Conservation (phyloP, 1,284 basidiomycete genomes). For the Stygiomarasmius scandens region DNA sequence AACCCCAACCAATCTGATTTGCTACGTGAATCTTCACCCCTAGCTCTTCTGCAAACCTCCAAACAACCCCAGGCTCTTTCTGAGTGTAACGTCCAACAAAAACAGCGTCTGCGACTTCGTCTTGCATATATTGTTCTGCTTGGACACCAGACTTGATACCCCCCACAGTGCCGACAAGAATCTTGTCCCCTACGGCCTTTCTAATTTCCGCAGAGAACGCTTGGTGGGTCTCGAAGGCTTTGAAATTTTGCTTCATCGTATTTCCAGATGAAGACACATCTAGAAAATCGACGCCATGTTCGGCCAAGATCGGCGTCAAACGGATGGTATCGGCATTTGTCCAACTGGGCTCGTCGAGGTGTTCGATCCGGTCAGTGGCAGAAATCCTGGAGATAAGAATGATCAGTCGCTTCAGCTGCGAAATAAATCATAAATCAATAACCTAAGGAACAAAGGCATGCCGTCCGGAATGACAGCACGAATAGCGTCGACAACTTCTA, state of each 20-base stretch:
- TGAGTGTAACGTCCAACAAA: conserved; percentile 56
- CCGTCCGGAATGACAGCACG: conserved; percentile 49
- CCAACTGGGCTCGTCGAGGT: conserved; percentile 48
- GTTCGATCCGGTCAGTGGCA: conserved; percentile 58
- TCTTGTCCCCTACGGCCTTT: conserved; percentile 39
- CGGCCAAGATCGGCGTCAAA: conserved; percentile 44
- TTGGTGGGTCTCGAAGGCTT: conserved; percentile 47
- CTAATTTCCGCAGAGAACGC: conserved; percentile 53
- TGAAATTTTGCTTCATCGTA: conserved; percentile 36
- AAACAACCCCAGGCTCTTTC: conserved; percentile 51
- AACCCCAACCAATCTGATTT: conserved; percentile 33
- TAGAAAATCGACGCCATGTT: conserved; percentile 56
- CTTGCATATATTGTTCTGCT: conserved; percentile 9
- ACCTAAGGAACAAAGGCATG: conserved; percentile 66
- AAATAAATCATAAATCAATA: conserved; percentile 34
- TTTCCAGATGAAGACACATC: conserved; percentile 58
- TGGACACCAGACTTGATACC: conserved; percentile 40
- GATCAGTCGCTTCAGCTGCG: conserved; percentile 25
- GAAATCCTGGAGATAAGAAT: conserved; percentile 40
- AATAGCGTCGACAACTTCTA: conserved; percentile 51
- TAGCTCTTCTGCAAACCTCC: conserved; percentile 41
- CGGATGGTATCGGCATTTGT: conserved; percentile 54
- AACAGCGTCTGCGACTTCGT: conserved; percentile 37
- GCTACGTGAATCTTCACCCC: conserved; percentile 32
- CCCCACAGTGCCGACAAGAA: conserved; percentile 62